Evolutionary conservation across 2,329 filamentous ascomycete genomes (phyloP).

Genomic region (Aspergillus sp.): DNA sequence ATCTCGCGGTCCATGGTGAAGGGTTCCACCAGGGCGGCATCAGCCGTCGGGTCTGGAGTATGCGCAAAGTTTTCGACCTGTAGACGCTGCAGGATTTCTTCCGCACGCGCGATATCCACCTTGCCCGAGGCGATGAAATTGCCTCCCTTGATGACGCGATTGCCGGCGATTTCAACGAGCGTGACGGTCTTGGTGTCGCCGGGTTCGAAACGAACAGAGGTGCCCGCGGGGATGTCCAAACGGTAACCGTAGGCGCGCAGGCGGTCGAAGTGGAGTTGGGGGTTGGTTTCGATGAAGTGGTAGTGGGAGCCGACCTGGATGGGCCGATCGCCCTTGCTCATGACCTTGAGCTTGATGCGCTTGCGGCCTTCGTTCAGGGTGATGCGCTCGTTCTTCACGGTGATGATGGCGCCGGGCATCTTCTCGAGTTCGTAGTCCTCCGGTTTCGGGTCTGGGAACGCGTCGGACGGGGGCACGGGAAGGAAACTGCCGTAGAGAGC

Average conservation of each 20-base stretch:
- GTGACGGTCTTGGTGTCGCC: slow-evolving; percentile 89
- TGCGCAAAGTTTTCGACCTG: slow-evolving; percentile 77
- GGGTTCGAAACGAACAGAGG: slow-evolving; percentile 89
- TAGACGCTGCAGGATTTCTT: slow-evolving; percentile 66
- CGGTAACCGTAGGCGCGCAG: slow-evolving; percentile 77
- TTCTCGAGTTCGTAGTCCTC: slow-evolving; percentile 65
- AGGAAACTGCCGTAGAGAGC: slow-evolving; percentile 91
- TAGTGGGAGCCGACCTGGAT: slow-evolving; percentile 94
- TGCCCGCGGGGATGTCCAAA: slow-evolving; percentile 86
- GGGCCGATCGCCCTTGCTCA: slow-evolving; percentile 82
- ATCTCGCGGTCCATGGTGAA: slow-evolving; percentile 73
- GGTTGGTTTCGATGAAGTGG: slow-evolving; percentile 94
- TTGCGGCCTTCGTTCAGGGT: slow-evolving; percentile 71
- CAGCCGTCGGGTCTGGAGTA: slow-evolving; percentile 62
- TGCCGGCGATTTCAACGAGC: slow-evolving; percentile 82
- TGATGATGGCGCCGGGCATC: slow-evolving; percentile 77
- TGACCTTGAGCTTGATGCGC: slow-evolving; percentile 72
- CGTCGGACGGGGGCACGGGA: slow-evolving; percentile 67
- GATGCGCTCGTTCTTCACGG: slow-evolving; percentile 66
- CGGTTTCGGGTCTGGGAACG: slow-evolving; percentile 66
- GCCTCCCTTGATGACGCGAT: slow-evolving; percentile 77
- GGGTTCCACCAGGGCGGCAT: slow-evolving; percentile 56
- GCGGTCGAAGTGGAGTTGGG: slow-evolving; percentile 84
- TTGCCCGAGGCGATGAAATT: slow-evolving; percentile 74
- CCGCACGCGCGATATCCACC: slow-evolving; percentile 63